Conservation (phyloP, 139 green algal species). For the Chlamydomonas urium region DNA sequence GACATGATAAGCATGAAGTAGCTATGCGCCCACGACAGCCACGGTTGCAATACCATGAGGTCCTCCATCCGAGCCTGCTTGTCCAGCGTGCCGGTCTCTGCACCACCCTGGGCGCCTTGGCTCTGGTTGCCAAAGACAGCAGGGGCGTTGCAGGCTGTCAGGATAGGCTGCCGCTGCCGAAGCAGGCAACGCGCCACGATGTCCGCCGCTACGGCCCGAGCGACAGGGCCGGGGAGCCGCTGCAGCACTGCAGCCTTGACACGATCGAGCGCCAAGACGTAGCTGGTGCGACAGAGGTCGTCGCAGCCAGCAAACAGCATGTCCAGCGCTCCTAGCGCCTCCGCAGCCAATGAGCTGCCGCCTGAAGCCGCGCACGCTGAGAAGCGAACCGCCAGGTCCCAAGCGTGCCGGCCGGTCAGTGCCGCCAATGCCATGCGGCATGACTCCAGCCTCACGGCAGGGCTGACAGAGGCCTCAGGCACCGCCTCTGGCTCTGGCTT, state of each 20-base stretch:
- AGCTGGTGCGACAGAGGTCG: neutral
- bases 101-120: too few species aligned
- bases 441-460: neutral
- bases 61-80: neutral
- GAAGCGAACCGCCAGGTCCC: neutral
- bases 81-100: neutral
- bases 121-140: too few species aligned
- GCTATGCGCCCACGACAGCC: neutral
- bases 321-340: neutral
- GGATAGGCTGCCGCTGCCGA: neutral
- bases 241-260: conserved; percentile 6
- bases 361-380: neutral
- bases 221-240: neutral
- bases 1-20: neutral
- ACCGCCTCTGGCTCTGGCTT: too few species aligned
- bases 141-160: neutral
- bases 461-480: too few species aligned
- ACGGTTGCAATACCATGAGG: neutral
- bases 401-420: neutral
- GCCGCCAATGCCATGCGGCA: neutral
- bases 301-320: neutral
- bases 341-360: neutral
- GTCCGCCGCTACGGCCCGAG: neutral
- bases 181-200: neutral
- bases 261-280: neutral